A percentile compares a stretch with the other conserved stretches of the same genome.
These are phyloP conservation scores for Lachnellula subtilissima DNA, from an alignment of 2,329 filamentous ascomycete genomes.

Conservation along the genomic window DNA sequence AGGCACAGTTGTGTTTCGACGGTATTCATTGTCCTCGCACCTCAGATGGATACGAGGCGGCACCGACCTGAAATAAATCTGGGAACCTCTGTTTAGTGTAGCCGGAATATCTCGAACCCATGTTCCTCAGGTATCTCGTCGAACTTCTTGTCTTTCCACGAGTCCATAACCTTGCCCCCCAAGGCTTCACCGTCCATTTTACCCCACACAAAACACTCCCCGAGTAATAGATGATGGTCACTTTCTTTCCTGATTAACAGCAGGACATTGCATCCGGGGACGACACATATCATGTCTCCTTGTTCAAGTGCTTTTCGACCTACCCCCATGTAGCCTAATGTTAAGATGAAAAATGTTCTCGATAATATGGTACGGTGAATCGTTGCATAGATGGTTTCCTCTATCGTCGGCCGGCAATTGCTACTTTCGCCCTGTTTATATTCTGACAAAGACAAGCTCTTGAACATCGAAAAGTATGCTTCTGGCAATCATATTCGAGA, in stretches of 20 bases:
- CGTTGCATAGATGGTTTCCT: not conserved
- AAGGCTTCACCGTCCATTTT: not conserved
- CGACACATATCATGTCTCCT: not conserved
- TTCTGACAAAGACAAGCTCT: not conserved
- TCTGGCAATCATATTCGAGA: not conserved
- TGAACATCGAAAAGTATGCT: not conserved
- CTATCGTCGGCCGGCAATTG: not conserved
- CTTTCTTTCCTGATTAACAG: not conserved
- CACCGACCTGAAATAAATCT: not conserved
- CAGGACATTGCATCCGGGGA: not conserved
- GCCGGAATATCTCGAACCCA: not conserved
- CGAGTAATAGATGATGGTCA: not conserved
- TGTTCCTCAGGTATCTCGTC: not conserved
- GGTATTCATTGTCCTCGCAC: not conserved
- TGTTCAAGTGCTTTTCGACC: not conserved
- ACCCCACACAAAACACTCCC: constrained; percentile 1
- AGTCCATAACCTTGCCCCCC: not conserved
- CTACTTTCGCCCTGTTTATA: not conserved
- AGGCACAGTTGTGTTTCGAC: not conserved
- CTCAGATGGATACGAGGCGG: not conserved
- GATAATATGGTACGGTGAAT: not conserved
- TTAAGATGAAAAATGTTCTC: not conserved
- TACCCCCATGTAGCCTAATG: not conserved
- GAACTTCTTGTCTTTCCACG: not conserved
- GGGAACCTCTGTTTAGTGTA: not conserved